phyloP scores from a whole-genome alignment of 768 basidiomycete species.

The Gloeostereum incarnatum region DNA sequence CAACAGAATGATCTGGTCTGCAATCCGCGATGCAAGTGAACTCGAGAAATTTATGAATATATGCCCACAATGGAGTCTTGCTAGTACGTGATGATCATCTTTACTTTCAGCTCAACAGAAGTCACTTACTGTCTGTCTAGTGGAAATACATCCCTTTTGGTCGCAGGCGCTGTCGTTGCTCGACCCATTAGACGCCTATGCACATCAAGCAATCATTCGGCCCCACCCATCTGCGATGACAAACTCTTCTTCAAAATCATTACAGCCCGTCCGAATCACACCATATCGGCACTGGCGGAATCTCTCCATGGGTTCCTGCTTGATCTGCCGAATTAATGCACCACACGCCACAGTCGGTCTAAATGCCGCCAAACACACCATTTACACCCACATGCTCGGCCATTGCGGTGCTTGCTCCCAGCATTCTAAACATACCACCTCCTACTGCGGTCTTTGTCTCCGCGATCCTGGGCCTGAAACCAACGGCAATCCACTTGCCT shows the following conservation, averaged over 20 bases:
- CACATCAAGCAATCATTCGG: slow-evolving; percentile 36
- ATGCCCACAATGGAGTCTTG: slow-evolving; percentile 49
- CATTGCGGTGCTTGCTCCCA: slow-evolving; percentile 49
- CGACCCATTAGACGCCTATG: slow-evolving; percentile 52
- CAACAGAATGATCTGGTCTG: slow-evolving; percentile 49
- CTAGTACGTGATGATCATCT: slow-evolving; percentile 42
- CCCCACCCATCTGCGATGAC: slow-evolving; percentile 24
- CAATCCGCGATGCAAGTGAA: slow-evolving; percentile 52
- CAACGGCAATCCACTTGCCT: slow-evolving; percentile 15
- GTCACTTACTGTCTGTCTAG: slow-evolving; percentile 19
- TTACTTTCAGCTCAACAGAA: neutral
- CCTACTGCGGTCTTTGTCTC: slow-evolving; percentile 63
- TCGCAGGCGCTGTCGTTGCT: slow-evolving; percentile 49
- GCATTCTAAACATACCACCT: slow-evolving; percentile 41
- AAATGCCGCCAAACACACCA: slow-evolving; percentile 34
- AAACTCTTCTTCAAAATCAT: slow-evolving; percentile 22
- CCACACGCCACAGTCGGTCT: slow-evolving; percentile 45
- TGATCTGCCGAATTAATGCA: slow-evolving; percentile 61
- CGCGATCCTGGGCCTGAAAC: slow-evolving; percentile 37
- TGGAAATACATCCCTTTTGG: slow-evolving; percentile 68
- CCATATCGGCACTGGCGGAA: slow-evolving; percentile 57
- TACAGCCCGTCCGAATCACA: slow-evolving; percentile 28
- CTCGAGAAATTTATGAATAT: slow-evolving; percentile 56
- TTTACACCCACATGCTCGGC: slow-evolving; percentile 32
- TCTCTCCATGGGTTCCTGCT: slow-evolving; percentile 45